Conservation (phyloP, 805 yeast species). For the Aciculoconidium aculeatum region DNA sequence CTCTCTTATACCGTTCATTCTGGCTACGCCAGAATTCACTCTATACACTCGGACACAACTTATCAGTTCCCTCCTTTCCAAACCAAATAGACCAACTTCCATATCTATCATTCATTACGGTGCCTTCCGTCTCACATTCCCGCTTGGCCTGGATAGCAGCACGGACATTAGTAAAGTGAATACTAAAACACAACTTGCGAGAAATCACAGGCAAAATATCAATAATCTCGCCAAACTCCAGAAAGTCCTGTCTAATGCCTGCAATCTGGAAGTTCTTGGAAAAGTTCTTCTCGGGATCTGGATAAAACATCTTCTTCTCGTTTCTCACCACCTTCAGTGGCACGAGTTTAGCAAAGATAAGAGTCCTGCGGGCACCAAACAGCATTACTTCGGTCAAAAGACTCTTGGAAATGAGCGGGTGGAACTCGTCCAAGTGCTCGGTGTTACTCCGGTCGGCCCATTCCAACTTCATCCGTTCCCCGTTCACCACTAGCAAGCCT, state of each 20-base stretch:
- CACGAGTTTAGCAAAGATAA: slow-evolving; percentile 34
- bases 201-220: slow-evolving; percentile 66
- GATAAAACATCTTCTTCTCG: slow-evolving; percentile 26
- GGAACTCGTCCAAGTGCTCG: slow-evolving; percentile 13
- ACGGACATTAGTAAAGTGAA: slow-evolving; percentile 53
- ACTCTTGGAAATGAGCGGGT: slow-evolving; percentile 18
- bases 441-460: slow-evolving; percentile 38
- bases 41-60: slow-evolving; percentile 33
- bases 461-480: slow-evolving; percentile 39
- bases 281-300: slow-evolving; percentile 39
- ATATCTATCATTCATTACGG: slow-evolving; percentile 41
- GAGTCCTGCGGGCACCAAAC: slow-evolving; percentile 50
- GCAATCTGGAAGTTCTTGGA: slow-evolving; percentile 39
- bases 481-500: slow-evolving; percentile 56
- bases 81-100: slow-evolving; percentile 60
- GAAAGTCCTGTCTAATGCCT: slow-evolving; percentile 45
- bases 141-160: slow-evolving; percentile 57
- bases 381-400: slow-evolving; percentile 27
- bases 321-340: slow-evolving; percentile 19
- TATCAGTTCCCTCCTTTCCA: slow-evolving; percentile 62
- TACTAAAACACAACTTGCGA: slow-evolving; percentile 52
- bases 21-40: no score
- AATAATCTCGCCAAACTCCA: slow-evolving; percentile 50
- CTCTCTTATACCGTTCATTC: not conserved
- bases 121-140: slow-evolving; percentile 18